Evolutionary conservation across 768 basidiomycete species (phyloP).

Genomic region (Pholiota molesta): DNA sequence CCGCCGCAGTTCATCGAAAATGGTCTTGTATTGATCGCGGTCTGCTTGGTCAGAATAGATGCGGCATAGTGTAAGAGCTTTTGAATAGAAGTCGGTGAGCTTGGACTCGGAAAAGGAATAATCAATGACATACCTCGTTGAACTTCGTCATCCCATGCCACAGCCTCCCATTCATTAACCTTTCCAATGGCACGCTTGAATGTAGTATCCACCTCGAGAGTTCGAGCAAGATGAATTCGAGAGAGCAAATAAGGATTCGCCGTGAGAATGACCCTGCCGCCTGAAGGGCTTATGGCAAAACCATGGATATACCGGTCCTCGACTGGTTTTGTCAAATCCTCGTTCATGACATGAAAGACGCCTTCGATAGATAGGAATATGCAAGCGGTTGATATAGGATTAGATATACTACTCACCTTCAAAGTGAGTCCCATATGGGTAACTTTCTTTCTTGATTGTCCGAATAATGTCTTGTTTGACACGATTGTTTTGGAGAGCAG

Average conservation of each 20-base stretch:
- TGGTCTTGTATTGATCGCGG: too few relatives aligned
- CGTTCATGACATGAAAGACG: not conserved
- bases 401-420: not conserved
- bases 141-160: not conserved
- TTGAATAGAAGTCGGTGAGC: too few relatives aligned
- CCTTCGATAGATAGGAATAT: too few relatives aligned
- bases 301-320: not conserved
- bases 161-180: constrained; percentile 8
- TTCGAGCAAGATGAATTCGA: not conserved
- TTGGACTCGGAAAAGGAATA: too few relatives aligned
- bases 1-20: too few relatives aligned
- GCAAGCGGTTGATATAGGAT: too few relatives aligned
- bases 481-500: not conserved
- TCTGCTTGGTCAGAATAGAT: too few relatives aligned
- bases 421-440: not conserved
- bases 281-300: not conserved
- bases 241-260: not conserved
- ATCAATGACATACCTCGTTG: not conserved
- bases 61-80: too few relatives aligned
- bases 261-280: not conserved
- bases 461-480: not conserved
- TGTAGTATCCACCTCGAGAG: not conserved
- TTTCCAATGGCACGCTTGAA: not conserved
- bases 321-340: not conserved
- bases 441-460: not conserved